Base-by-base conservation (phyloP, 2,329 filamentous ascomycete genomes). In the Alternaria panax region DNA sequence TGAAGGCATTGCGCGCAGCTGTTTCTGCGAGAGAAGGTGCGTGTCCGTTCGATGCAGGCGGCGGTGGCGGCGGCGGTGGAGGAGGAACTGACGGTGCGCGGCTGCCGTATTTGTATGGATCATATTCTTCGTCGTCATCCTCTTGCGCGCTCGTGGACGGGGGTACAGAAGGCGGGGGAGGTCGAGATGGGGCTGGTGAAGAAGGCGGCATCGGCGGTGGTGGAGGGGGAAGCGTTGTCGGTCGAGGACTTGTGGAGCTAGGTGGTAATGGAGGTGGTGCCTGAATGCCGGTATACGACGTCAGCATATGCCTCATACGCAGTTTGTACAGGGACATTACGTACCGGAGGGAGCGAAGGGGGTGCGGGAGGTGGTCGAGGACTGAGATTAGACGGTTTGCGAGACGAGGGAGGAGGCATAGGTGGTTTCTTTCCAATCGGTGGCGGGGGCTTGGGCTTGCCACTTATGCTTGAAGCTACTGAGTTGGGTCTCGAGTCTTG, bases 381-480 rank as follows among this genome's bases (percentile, higher is more conserved):
- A 47, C n/a, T 9, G 11, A 80, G 77, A 22, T 82, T 80, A 46
- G 86, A 87, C 8, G 86, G 84, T 71, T 88, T 89, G 65, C 87
- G 82, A 40, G 82, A 81, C 22, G 82, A 74, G 9, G 85, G 82
- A 42, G 86, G 86, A 42, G 86, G 86, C 20, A 86, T 84, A 5
- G 86, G 86, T 40, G 84, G 83, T 70, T 93, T 93, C 82, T 92
- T 93, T 60, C 90, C 90, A 68, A 92, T 85, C 6, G 90, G 90
- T 12, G 91, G 91, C 28, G 92, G 92, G 34, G 92, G 92, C 55
- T 82, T 84, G 8, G 89, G 89, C 67, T 86, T 85, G 55, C 81
- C 80, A 5, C 87, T 87, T 60, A 84, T 81, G 67, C 84, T 81
- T 34, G 88, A 88, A 24, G 83, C 80, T 20, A 87, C 84, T 16